Conservation (phyloP, 1,284 basidiomycete genomes). For the Phellopilus nigrolimitatus region DNA sequence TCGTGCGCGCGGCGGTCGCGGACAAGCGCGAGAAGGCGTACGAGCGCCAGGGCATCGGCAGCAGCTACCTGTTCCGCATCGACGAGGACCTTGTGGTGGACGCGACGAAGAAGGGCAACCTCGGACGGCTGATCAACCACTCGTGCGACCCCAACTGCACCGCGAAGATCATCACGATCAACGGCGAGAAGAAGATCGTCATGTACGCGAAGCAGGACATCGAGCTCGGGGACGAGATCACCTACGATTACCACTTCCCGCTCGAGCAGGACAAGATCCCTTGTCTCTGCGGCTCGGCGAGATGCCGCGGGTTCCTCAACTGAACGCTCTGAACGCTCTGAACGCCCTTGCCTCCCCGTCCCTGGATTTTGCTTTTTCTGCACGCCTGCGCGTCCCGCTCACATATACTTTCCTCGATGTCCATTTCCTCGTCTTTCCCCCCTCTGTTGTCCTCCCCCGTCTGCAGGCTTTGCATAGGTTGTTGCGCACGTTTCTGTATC, state of each 20-base stretch:
- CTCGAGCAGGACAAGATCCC: conserved; percentile 91
- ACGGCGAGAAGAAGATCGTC: conserved; percentile 97
- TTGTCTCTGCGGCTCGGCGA: conserved; percentile 81
- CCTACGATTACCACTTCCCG: conserved; percentile 92
- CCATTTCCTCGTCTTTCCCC: not conserved
- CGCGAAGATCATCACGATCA: conserved; percentile 98
- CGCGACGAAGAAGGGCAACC: conserved; percentile 97
- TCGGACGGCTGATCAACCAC: conserved; percentile 94
- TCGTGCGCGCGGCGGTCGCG: conserved; percentile 92
- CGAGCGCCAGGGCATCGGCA: conserved; percentile 92
- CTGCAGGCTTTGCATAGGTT: conserved; percentile 17
- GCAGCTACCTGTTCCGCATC: conserved; percentile 90
- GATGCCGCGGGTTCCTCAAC: conserved; percentile 88
- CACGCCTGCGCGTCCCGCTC: not conserved
- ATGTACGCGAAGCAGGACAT: conserved; percentile 97
- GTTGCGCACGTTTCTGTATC: conserved; percentile 18
- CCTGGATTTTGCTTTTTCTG: not conserved
- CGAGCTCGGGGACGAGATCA: conserved; percentile 91
- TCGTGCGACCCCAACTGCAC: conserved; percentile 97
- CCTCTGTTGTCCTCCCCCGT: not conserved
- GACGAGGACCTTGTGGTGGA: conserved; percentile 94
- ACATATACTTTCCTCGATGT: not conserved
- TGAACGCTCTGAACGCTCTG: conserved; percentile 39
- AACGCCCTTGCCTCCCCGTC: not conserved
- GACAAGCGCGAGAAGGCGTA: conserved; percentile 97